Evolutionary conservation across 192 early-diverging fungal genomes (phyloP).

Genomic region (Backusella mclennaniae): DNA sequence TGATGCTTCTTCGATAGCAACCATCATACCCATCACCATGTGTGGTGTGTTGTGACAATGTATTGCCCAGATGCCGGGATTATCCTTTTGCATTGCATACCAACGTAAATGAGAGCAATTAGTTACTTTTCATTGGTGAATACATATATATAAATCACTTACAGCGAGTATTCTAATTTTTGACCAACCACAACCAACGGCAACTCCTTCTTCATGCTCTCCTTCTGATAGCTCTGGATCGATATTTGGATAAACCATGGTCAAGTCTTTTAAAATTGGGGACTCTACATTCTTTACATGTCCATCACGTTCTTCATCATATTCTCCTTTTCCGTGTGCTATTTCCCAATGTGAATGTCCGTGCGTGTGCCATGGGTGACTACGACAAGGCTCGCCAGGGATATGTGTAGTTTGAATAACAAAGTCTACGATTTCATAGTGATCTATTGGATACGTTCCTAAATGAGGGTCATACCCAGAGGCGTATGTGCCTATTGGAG

Average conservation of each 20-base stretch:
- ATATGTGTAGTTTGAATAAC: constrained; percentile 30
- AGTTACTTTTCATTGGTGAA: not conserved
- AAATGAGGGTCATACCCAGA: constrained; percentile 27
- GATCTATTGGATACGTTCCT: constrained; percentile 26
- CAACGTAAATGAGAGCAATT: not conserved
- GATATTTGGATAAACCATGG: constrained; percentile 22
- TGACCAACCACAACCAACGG: constrained; percentile 31
- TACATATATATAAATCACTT: constrained; percentile 4
- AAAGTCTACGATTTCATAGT: constrained; percentile 34
- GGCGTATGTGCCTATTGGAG: not conserved
- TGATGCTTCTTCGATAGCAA: constrained; percentile 29
- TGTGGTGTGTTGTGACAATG: constrained; percentile 39
- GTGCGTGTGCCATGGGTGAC: constrained; percentile 39
- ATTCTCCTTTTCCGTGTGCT: constrained; percentile 30
- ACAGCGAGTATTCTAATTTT: constrained; percentile 29
- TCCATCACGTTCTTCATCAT: constrained; percentile 14
- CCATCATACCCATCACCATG: constrained; percentile 39
- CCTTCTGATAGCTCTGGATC: constrained; percentile 13
- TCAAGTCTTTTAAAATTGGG: constrained; percentile 21
- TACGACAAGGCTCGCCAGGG: constrained; percentile 14
- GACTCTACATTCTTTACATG: not conserved
- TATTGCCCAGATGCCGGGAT: constrained; percentile 34
- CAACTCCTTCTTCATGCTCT: not conserved
- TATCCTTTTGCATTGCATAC: constrained; percentile 19
- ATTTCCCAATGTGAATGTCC: constrained; percentile 37